Base-by-base conservation (phyloP, 2,329 filamentous ascomycete genomes). In the Acephala macrosclerotiorum region DNA sequence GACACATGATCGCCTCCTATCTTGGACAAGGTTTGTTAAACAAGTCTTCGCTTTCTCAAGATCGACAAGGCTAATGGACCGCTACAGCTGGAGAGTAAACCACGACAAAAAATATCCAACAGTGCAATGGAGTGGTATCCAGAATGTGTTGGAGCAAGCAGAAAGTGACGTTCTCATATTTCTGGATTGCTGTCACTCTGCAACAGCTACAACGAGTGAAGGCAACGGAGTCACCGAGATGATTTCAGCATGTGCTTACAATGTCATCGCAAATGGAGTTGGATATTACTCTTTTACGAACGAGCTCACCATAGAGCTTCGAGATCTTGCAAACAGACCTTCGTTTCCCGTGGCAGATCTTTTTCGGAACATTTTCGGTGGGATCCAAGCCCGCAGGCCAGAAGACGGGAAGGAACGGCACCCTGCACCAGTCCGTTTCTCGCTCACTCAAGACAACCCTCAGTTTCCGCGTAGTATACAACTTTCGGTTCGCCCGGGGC, bases 121-220 rank as follows among this genome's bases (percentile, higher is more conserved):
- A n/a, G 65, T 66, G 1, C 67, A 66, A 42, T 67, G 68, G 68
- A 58, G 60, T 18, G 68, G 63, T 3, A 66, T 67, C 26, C 65
- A 69, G 72, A 87, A 85, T 0, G 77, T 87, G 2, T 76, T 88
- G 8, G 86, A 88, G 73, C 78, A 85, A 51, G 87, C 85, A 8
- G 76, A 81, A 18, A 87, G 85, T 0, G 85, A 88, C 73, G 84
- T 85, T 18, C 76, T 88, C 58, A 87, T 88, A 61, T 78, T 88
- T 0, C 75, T 88, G 18, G 86, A 88, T 72, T 88, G 86, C 70
- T 88, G 86, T 71, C 85, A 86, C 6, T 66, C 65, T 12, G 68
- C 63, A 20, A 61, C 51, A 6, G 55, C 47, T 11, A 65, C 61
- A 12, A 59, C 66, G 3, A 60, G 57, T 26, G 64, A 68, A 26